phyloP scores from a whole-genome alignment of 352 stramenopile genomes.

The Phytopythium mirpurense region DNA sequence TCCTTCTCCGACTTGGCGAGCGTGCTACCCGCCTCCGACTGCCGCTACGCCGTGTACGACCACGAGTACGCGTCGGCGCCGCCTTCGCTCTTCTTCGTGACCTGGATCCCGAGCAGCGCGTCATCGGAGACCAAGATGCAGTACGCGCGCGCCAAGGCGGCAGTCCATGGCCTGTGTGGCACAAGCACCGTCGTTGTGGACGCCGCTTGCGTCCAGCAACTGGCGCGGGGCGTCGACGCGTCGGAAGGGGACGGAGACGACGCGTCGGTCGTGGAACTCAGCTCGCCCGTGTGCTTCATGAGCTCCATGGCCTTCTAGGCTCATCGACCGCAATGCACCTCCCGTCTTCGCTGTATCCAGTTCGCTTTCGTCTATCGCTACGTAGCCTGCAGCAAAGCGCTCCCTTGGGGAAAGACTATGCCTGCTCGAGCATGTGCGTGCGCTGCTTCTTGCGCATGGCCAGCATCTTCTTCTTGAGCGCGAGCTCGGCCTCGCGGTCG shows the following conservation, averaged over 20 bases:
- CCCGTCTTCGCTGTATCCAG: background rate
- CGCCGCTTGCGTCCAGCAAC: constrained; percentile 61
- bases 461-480: constrained; percentile 77
- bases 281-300: constrained; percentile 1
- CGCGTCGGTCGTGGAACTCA: background rate
- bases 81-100: constrained; percentile 86
- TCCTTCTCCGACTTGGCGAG: constrained; percentile 49
- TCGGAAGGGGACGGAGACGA: constrained; percentile 82
- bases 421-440: constrained; percentile 25
- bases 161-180: constrained; percentile 61
- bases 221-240: constrained; percentile 64
- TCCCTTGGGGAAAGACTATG: no score
- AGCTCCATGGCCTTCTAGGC: constrained; percentile 3
- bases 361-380: background rate
- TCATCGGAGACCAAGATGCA: constrained; percentile 79
- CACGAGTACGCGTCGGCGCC: constrained; percentile 70
- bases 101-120: constrained; percentile 38
- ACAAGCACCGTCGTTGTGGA: constrained; percentile 67
- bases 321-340: no score
- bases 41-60: constrained; percentile 85
- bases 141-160: constrained; percentile 83
- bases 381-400: no score
- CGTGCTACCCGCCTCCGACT: constrained; percentile 74
- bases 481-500: constrained; percentile 55
- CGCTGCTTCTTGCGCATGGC: constrained; percentile 76